Percentiles rank a stretch among this genome's conserved stretches.
phyloP scores from a whole-genome alignment of 2,329 filamentous ascomycete genomes.

The Stemphylium beticola region DNA sequence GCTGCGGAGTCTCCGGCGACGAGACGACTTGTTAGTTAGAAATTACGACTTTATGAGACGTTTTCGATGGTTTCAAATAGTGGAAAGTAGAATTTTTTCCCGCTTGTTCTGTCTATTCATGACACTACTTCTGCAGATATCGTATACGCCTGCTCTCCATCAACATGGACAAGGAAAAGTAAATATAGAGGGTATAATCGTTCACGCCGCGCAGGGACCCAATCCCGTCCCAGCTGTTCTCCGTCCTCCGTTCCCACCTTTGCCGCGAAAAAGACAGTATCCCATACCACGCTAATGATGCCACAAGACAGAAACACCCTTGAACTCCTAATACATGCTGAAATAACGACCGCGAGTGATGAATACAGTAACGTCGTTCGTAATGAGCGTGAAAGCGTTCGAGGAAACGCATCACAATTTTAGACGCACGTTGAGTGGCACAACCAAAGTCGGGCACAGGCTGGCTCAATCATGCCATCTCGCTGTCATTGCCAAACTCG shows the following conservation, averaged over 20 bases:
- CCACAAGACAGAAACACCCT: slow-evolving; percentile 1
- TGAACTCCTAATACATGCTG: slow-evolving; percentile 25
- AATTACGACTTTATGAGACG: too few species aligned
- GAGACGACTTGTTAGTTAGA: too few species aligned
- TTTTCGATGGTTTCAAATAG: too few species aligned
- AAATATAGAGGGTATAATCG: slow-evolving; percentile 31
- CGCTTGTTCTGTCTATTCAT: too few species aligned
- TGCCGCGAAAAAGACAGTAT: slow-evolving; percentile 4
- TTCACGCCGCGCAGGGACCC: slow-evolving; percentile 6
- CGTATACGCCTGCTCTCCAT: neutral
- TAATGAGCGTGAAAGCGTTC: too few species aligned
- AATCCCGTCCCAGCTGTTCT: slow-evolving; percentile 9
- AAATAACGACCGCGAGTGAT: neutral
- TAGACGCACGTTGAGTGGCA: too few species aligned
- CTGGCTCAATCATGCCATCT: slow-evolving; percentile 49
- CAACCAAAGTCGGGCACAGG: neutral
- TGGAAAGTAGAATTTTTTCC: too few species aligned
- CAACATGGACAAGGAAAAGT: neutral
- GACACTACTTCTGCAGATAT: too few species aligned
- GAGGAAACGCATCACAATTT: too few species aligned
- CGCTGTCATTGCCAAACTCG: slow-evolving; percentile 54
- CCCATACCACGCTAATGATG: slow-evolving; percentile 20
- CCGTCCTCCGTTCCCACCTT: neutral
- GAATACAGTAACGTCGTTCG: neutral
- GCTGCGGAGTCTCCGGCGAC: too few species aligned